Base-by-base conservation (phyloP, 2,329 filamentous ascomycete species). In the Aspergillus glaucus region DNA sequence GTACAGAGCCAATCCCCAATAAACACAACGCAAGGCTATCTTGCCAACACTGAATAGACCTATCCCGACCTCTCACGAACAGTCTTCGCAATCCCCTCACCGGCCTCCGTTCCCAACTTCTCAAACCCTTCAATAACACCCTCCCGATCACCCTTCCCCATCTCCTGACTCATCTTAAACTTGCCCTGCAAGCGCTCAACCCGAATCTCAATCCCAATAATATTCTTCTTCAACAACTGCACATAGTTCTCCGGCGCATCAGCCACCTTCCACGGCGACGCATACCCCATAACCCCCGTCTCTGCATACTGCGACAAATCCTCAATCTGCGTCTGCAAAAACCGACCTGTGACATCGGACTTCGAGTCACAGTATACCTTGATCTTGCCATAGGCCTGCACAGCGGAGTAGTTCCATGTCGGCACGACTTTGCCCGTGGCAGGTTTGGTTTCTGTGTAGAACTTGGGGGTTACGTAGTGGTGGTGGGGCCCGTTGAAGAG, bases 381-480 rank as follows among this genome's bases (percentile, higher is more conserved):
- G 1, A 79, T 78, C 1, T 64, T 73, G 1, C 84, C 84, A 55
- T 86, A 86, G 0, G 73, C 80, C 63, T 87, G 81, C 0, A 76
- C 82, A 0, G 83, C 81, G 0, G 80, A 72, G 56, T 87, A 87
- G 63, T 87, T 82, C 84, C 84, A 87, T 0, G 84, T 87, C 0
- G 82, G 82, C 4, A 85, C 84, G 0, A 86, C 83, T 55, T 87
- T 87, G 9, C 76, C 83, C 0, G 77, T 82, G 0, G 58, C 61
- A 0, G 82, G 83, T 60, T 86, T 87, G 1, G 84, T 86, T 54
- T 81, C 75, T 9, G 68, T 73, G 68, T 86, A 87, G 65, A 86
- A 86, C 51, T 84, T 82, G 1, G 84, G 81, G 0, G 84, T 85
- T 4, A 87, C 77, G 55, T 87, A 87, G 65, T 84, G 80, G 34